A percentile compares a stretch with the other conserved stretches of the same genome.
These are phyloP conservation scores for Phaseolus lunatus DNA, from an alignment of 306 rosid species.

Conservation along the genomic window DNA sequence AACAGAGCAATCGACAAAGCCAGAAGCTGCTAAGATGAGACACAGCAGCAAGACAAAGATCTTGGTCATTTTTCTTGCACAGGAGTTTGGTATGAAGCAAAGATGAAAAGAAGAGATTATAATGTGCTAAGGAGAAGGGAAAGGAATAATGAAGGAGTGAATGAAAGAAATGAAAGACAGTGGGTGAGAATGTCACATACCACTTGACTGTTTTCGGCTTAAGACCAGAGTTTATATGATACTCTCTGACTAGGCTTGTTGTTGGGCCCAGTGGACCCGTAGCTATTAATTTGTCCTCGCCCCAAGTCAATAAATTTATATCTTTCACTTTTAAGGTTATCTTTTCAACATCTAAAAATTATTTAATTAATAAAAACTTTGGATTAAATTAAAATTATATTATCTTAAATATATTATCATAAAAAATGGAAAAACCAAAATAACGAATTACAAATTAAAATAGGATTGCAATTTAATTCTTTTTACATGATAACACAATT, in stretches of 20 bases:
- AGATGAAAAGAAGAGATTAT: background rate
- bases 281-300: background rate
- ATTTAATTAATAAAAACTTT: no score
- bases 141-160: background rate
- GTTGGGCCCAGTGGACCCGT: background rate
- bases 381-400: no score
- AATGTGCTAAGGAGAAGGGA: no score
- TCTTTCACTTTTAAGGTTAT: background rate
- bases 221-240: constrained; percentile 12
- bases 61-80: constrained; percentile 40
- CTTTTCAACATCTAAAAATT: no score
- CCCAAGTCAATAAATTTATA: background rate
- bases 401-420: no score
- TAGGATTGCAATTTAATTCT: no score
- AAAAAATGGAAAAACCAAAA: no score
- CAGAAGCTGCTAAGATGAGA: constrained; percentile 38
- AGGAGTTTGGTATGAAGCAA: background rate
- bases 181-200: background rate
- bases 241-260: constrained; percentile 12
- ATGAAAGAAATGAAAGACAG: background rate
- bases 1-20: constrained; percentile 34
- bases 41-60: constrained; percentile 37
- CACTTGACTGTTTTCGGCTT: constrained; percentile 12
- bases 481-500: no score
- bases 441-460: no score